Conservation (phyloP, 208 protist genomes). For the Trypanosoma rangeli region DNA sequence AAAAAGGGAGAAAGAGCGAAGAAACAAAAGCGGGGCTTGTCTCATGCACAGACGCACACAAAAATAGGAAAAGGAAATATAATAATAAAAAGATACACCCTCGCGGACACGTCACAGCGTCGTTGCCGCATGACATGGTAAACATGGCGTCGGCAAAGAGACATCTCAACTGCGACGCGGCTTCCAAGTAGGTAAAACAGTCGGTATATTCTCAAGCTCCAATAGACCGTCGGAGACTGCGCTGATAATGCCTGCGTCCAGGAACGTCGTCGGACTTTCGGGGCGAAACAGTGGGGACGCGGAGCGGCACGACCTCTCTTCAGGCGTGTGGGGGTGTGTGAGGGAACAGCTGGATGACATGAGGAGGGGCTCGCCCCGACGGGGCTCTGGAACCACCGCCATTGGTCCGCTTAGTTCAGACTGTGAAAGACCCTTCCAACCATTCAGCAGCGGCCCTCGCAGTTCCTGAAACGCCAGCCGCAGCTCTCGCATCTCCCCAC, state of each 20-base stretch:
- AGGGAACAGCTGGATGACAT: background rate
- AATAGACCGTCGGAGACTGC: constrained; percentile 12
- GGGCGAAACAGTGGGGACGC: background rate
- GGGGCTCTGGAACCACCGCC: background rate
- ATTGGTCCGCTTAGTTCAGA: background rate
- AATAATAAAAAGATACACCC: background rate
- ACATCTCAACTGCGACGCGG: background rate
- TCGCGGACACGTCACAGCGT: background rate
- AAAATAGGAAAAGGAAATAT: background rate
- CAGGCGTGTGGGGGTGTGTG: background rate
- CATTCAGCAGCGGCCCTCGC: too few relatives aligned
- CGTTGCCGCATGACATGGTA: background rate
- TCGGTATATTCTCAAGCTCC: constrained; percentile 13
- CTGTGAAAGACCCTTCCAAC: background rate
- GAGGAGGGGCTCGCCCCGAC: background rate
- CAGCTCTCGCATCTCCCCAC: constrained; percentile 8
- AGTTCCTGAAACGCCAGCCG: background rate
- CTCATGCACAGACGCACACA: background rate
- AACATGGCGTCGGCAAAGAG: background rate
- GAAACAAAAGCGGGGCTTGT: background rate
- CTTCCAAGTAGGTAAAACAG: background rate
- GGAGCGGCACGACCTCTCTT: background rate
- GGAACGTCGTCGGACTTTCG: background rate
- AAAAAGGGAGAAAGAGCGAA: background rate
- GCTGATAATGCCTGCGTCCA: constrained; percentile 11